phyloP scores from a whole-genome alignment of 2,329 filamentous ascomycete species.

The Botryosphaeria dothidea region DNA sequence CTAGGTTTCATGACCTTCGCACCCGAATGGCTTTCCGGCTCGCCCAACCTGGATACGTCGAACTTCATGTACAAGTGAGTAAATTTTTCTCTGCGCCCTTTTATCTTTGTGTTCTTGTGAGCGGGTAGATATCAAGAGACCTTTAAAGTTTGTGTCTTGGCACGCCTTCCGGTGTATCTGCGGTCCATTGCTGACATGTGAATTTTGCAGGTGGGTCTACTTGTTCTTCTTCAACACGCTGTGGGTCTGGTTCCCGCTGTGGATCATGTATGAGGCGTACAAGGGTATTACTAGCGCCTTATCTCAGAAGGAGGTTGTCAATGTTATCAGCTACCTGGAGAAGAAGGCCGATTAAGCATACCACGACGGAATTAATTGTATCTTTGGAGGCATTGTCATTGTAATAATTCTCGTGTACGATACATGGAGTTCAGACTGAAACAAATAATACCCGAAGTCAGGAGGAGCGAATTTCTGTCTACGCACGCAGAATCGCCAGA shows the following conservation, averaged over 20 bases:
- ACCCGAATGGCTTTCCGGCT: slow-evolving; percentile 64
- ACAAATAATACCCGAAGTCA: no score
- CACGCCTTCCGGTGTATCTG: neutral
- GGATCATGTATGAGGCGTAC: slow-evolving; percentile 57
- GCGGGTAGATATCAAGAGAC: neutral
- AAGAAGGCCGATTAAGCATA: slow-evolving; percentile 6
- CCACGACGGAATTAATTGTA: neutral
- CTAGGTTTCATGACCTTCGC: slow-evolving; percentile 64
- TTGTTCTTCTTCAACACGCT: slow-evolving; percentile 65
- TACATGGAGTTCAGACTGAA: neutral
- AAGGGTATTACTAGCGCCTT: slow-evolving; percentile 39
- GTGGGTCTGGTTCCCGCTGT: slow-evolving; percentile 62
- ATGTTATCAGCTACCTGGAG: slow-evolving; percentile 18
- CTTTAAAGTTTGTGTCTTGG: slow-evolving; percentile 3
- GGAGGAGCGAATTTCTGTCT: no score
- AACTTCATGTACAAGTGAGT: slow-evolving; percentile 61
- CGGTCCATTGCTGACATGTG: neutral
- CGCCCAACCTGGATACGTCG: slow-evolving; percentile 56
- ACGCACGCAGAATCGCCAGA: no score
- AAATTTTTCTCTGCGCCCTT: neutral
- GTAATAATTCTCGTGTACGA: neutral
- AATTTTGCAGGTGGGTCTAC: slow-evolving; percentile 55
- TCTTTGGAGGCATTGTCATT: neutral
- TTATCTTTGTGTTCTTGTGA: neutral
- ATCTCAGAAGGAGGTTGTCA: slow-evolving; percentile 15